Conservation (phyloP, 768 basidiomycete species). For the Rhizopogon sp. region DNA sequence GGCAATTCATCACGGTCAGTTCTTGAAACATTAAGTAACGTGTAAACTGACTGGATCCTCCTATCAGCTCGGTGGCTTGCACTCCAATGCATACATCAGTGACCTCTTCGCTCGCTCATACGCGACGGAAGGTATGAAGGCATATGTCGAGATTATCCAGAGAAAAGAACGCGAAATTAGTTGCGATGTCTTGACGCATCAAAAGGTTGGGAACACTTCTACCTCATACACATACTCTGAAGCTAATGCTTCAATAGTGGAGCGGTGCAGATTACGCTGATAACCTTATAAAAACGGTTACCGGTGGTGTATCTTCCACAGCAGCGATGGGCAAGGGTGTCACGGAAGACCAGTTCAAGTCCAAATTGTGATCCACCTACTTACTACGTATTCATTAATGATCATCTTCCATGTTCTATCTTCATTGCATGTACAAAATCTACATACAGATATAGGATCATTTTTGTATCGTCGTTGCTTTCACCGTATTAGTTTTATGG, state of each 20-base stretch:
- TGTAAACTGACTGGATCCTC: conserved; percentile 6
- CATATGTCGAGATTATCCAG: conserved; percentile 94
- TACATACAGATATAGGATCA: neutral
- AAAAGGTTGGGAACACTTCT: conserved; percentile 58
- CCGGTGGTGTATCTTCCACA: conserved; percentile 94
- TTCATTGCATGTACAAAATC: conserved; percentile 2
- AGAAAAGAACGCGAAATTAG: conserved; percentile 88
- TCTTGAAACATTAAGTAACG: neutral
- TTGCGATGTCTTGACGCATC: conserved; percentile 96
- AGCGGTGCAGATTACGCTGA: conserved; percentile 93
- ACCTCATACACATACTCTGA: neutral
- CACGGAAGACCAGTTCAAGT: conserved; percentile 80
- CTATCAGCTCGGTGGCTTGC: conserved; percentile 84
- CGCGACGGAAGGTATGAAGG: conserved; percentile 97
- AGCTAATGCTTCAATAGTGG: conserved; percentile 54
- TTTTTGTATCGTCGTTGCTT: neutral
- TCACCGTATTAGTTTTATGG: neutral
- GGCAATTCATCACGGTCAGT: conserved; percentile 97
- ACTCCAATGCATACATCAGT: conserved; percentile 96
- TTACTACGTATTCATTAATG: neutral
- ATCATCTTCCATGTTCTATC: neutral
- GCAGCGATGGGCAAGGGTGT: conserved; percentile 99
- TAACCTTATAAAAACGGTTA: conserved; percentile 89
- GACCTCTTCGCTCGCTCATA: conserved; percentile 87
- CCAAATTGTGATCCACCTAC: conserved; percentile 34